Evolutionary conservation across 768 basidiomycete genomes (phyloP), one percentile per base, ranked within the genome.

Genomic region (Kwoniella sp.): DNA sequence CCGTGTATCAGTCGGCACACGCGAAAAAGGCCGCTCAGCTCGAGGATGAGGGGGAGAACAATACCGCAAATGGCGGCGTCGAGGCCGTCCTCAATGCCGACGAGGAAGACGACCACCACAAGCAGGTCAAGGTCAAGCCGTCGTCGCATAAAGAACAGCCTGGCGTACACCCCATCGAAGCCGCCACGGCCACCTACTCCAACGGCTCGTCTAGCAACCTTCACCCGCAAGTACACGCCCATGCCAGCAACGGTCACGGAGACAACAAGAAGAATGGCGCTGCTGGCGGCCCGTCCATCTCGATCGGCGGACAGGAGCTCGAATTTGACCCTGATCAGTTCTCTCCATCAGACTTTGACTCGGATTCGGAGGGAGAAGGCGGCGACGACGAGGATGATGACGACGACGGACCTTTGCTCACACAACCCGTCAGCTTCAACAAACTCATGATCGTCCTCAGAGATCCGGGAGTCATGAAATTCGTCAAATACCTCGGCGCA

Each of bases 401-500:
- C 0, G 87, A 86, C 17, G 89, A 91, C 58, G 78, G 87, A 55
- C 93, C 93, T 4, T 83, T 97, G 23, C 81, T 97, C 47, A 91
- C 90, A 3, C 89, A 91, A 50, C 90, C 91, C 70, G 90, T 93
- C 0, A 89, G 89, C 3, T 98, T 92, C 82, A 97, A 97, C 80
- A 86, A 88, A 20, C 84, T 98, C 9, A 83, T 94, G 29, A 84
- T 98, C 38, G 94, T 97, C 25, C 83, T 97, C 63, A 86, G 95
- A 17, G 95, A 98, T 79, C 90, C 93, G 75, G 86, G 90, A 22
- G 93, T 98, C 53, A 89, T 98, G 87, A 87, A 87, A 47, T 98
- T 97, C 78, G 92, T 94, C 68, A 98, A 97, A 79, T 98, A 98
- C 73, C 87, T 97, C 22, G 90, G 90, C 28, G 91, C 91, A 17